phyloP scores from a whole-genome alignment of 352 stramenopile species.

The Pythium insidiosum region DNA sequence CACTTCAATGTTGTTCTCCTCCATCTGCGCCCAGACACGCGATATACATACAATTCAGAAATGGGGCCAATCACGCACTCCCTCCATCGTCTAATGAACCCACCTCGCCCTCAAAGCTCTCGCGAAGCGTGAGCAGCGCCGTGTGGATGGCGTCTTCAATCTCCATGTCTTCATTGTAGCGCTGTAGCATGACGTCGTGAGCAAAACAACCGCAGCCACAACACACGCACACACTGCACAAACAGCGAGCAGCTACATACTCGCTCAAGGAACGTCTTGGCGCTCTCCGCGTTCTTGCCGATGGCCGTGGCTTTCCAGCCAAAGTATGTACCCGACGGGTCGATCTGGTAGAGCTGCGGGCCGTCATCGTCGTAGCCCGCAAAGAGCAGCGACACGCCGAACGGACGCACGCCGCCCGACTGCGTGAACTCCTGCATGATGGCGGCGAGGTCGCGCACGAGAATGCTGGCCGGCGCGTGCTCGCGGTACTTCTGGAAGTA shows the following conservation, averaged over 20 bases:
- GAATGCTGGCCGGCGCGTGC: conserved; percentile 91
- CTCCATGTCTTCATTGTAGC: conserved; percentile 96
- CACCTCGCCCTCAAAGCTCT: conserved; percentile 96
- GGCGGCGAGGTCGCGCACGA: conserved; percentile 94
- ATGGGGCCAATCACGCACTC: conserved; percentile 94
- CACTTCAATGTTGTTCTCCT: conserved; percentile 95
- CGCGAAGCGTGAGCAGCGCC: conserved; percentile 96
- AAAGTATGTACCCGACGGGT: conserved; percentile 98
- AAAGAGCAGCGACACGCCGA: conserved; percentile 98
- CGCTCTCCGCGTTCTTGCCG: conserved; percentile 97
- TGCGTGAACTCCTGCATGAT: conserved; percentile 99
- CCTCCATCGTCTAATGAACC: too few species aligned
- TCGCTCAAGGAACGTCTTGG: conserved; percentile 99
- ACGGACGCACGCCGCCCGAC: conserved; percentile 96
- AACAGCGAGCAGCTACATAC: conserved; percentile 43
- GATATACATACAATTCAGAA: conserved; percentile 72
- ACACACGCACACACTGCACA: too few species aligned
- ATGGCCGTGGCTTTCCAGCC: conserved; percentile 99
- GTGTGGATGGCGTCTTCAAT: conserved; percentile 99
- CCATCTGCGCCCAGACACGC: conserved; percentile 91
- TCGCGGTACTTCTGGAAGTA: conserved; percentile 95
- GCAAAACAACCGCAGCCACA: too few species aligned
- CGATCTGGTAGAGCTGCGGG: conserved; percentile 97
- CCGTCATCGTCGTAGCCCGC: conserved; percentile 97
- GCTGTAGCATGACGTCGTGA: conserved; percentile 31